These are phyloP conservation scores for Nemophila menziesii DNA, from an alignment of 257 asterid genomes.

Conservation along the genomic window DNA sequence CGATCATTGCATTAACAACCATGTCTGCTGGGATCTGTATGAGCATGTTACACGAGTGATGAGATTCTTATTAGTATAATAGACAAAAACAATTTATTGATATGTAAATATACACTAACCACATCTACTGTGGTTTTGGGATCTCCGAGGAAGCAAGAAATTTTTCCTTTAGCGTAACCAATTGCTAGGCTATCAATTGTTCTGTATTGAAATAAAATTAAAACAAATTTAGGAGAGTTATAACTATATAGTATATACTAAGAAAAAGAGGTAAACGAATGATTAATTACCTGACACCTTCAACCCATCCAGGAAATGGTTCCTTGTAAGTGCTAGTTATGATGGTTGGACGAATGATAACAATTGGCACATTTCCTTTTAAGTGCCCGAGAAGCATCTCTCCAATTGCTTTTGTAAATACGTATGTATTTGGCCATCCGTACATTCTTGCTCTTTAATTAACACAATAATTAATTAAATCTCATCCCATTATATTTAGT, in stretches of 20 bases:
- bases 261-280: neutral
- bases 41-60: neutral
- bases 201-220: slow-evolving; percentile 21
- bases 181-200: slow-evolving; percentile 77
- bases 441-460: slow-evolving; percentile 41
- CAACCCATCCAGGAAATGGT: slow-evolving; percentile 88
- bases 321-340: slow-evolving; percentile 62
- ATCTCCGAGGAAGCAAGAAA: slow-evolving; percentile 52
- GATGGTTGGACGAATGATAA: slow-evolving; percentile 62
- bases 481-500: too few species aligned
- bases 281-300: slow-evolving; percentile 53
- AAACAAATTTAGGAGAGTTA: neutral
- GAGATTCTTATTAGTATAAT: neutral
- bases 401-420: slow-evolving; percentile 76
- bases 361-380: slow-evolving; percentile 37
- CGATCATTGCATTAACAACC: slow-evolving; percentile 90
- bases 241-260: too few species aligned
- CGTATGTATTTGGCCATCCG: slow-evolving; percentile 90
- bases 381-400: slow-evolving; percentile 50
- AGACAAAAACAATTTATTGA: neutral
- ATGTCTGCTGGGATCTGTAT: slow-evolving; percentile 87
- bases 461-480: neutral
- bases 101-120: slow-evolving; percentile 29
- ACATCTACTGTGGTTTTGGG: slow-evolving; percentile 50
- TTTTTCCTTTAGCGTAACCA: slow-evolving; percentile 80